Evolutionary conservation across 2,329 filamentous ascomycete species (phyloP), one percentile per base, ranked within the genome.

Genomic region (Alternaria brassicae): DNA sequence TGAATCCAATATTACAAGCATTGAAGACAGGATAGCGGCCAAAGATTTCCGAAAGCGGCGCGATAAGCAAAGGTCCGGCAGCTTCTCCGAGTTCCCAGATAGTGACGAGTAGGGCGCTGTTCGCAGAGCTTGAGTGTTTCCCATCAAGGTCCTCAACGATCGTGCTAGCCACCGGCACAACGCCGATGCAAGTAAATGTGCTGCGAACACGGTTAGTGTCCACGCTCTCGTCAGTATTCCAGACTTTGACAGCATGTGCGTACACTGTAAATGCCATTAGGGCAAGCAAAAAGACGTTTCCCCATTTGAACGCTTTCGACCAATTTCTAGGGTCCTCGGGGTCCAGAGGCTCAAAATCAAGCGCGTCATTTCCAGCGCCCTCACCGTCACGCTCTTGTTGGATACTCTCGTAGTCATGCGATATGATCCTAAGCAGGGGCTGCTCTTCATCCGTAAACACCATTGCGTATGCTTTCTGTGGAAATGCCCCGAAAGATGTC

Each of bases 1-100:
- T 81, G 68, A 84, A 83, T 8, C 81, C 67, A 2, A 78, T 63
- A 62, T 83, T 83, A 55, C 70, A 74, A 25, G 36, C 66, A 21
- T 77, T 74, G 60, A 76, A 69, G 1, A 76, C 73, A 3, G 72
- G 69, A 37, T 72, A 74, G 4, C 75, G 69, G 12, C 75, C 75
- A 28, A 72, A 64, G 10, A 76, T 53, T 58, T 77, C 75, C 1
- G 73, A 76, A 1, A 77, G 68, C 7, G 75, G 75, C 4, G 72
- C 75, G 32, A 75, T 76, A 13, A 76, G 63, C 3, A 77, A 61
- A 4, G 75, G 75, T 4, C 74, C 75, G 13, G 69, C 72, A 17
- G 74, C 75, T 68, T 76, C 74, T 30, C 75, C 75, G 1, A 76
- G 67, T 45, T 76, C 74, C 74, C 74, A 77, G 15, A 76, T 76